Evolutionary conservation across 352 stramenopile genomes (phyloP).

Genomic region (Globisporangium okanoganense): DNA sequence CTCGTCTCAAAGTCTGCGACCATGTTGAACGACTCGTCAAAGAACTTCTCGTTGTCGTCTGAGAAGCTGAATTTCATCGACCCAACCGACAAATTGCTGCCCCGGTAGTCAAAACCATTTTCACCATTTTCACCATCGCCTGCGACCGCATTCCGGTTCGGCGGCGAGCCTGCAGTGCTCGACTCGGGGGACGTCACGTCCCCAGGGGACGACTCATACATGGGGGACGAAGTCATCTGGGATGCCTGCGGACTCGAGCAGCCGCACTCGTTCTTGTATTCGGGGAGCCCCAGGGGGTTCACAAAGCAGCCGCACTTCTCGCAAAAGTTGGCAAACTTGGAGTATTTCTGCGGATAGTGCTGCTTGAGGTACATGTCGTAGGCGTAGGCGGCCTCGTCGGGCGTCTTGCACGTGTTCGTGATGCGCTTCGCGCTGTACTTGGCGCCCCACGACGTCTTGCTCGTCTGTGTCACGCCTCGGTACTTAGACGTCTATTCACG

Average conservation of each 20-base stretch:
- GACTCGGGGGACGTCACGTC: slow-evolving; percentile 18
- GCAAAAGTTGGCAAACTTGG: slow-evolving; percentile 88
- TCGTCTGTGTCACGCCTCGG: slow-evolving; percentile 80
- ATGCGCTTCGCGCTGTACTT: slow-evolving; percentile 88
- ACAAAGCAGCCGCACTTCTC: slow-evolving; percentile 74
- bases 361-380: slow-evolving; percentile 84
- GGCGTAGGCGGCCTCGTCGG: slow-evolving; percentile 72
- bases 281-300: slow-evolving; percentile 69
- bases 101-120: slow-evolving; percentile 32
- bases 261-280: slow-evolving; percentile 72
- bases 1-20: slow-evolving; percentile 23
- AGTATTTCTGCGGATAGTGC: slow-evolving; percentile 79
- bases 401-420: slow-evolving; percentile 87
- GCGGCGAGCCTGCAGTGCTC: slow-evolving; percentile 8
- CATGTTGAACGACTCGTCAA: slow-evolving; percentile 49
- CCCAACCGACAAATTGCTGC: slow-evolving; percentile 61
- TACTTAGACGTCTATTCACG: slow-evolving; percentile 87
- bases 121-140: no score
- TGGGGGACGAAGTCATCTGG: slow-evolving; percentile 15
- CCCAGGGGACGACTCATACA: slow-evolving; percentile 20
- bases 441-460: slow-evolving; percentile 84
- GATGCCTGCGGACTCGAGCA: slow-evolving; percentile 28
- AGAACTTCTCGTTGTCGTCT: slow-evolving; percentile 63
- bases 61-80: slow-evolving; percentile 76
- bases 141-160: slow-evolving; percentile 32